Evolutionary conservation across 257 asterid species (phyloP).

Genomic region (Jasminum sambac): DNA sequence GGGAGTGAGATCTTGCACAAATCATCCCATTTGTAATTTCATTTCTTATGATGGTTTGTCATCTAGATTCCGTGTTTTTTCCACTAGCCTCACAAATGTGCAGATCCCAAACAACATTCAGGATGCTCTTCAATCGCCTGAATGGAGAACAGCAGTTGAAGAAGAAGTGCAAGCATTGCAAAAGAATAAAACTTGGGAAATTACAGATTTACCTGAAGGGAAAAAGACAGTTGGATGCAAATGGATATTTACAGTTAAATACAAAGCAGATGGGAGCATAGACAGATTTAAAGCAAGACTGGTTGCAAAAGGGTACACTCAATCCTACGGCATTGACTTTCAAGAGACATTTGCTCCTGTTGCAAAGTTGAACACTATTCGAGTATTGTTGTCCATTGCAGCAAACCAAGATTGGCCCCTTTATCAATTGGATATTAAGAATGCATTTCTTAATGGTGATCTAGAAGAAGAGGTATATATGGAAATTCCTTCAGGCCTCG

Average conservation of each 20-base stretch:
- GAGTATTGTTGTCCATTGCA: too few relatives aligned
- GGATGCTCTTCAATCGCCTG: background rate
- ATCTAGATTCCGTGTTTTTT: background rate
- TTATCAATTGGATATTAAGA: too few relatives aligned
- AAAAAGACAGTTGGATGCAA: conserved; percentile 6
- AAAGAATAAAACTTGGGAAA: background rate
- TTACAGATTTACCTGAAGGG: background rate
- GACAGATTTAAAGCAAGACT: background rate
- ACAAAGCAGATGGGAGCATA: background rate
- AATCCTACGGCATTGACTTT: background rate
- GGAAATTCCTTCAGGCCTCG: too few relatives aligned
- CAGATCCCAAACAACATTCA: background rate
- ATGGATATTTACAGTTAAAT: background rate
- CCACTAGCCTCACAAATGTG: background rate
- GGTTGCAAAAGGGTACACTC: background rate
- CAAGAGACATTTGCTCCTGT: too few relatives aligned
- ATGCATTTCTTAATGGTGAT: too few relatives aligned
- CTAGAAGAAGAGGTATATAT: too few relatives aligned
- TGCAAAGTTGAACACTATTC: too few relatives aligned
- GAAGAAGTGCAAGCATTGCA: background rate
- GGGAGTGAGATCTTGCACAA: background rate
- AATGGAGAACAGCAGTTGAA: background rate
- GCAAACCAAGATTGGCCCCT: too few relatives aligned
- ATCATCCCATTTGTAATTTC: background rate
- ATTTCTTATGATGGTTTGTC: background rate